Conservation (phyloP, 2,329 filamentous ascomycete species). For the Lecanicillium sp. region DNA sequence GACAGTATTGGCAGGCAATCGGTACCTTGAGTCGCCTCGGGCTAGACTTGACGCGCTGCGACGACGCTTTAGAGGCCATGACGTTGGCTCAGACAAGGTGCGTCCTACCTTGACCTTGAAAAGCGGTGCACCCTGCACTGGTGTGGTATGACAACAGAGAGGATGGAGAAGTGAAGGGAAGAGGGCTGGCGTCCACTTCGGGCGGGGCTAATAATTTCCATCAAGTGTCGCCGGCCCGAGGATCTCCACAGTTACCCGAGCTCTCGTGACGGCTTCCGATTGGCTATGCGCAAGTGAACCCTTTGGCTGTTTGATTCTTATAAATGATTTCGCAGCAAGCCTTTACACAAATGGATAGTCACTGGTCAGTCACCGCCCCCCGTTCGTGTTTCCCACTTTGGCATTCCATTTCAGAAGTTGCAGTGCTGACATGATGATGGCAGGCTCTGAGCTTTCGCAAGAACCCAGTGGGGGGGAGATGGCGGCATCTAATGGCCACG, state of each 20-base stretch:
- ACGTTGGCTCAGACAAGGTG: not conserved
- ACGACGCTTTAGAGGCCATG: not conserved
- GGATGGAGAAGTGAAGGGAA: not conserved
- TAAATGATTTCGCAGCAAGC: not conserved
- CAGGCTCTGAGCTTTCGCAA: not conserved
- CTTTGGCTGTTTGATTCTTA: not conserved
- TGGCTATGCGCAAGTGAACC: not conserved
- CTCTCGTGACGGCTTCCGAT: constrained; percentile 1
- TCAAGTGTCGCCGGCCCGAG: not conserved
- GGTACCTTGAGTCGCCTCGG: not conserved
- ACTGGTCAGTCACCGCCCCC: too few relatives aligned
- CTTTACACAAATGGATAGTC: too few relatives aligned
- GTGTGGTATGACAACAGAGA: not conserved
- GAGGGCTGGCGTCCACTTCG: too few relatives aligned
- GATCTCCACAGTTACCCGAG: not conserved
- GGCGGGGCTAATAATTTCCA: not conserved
- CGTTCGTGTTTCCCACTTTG: too few relatives aligned
- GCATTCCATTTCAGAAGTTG: too few relatives aligned
- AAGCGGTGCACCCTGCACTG: not conserved
- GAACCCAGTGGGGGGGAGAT: not conserved
- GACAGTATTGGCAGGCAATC: constrained; percentile 1
- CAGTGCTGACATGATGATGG: too few relatives aligned
- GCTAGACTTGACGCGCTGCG: not conserved
- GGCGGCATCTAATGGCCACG: not conserved
- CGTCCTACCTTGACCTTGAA: not conserved